Evolutionary conservation across 1,284 basidiomycete species (phyloP).

Genomic region (Cystobasidiaceae sp.): DNA sequence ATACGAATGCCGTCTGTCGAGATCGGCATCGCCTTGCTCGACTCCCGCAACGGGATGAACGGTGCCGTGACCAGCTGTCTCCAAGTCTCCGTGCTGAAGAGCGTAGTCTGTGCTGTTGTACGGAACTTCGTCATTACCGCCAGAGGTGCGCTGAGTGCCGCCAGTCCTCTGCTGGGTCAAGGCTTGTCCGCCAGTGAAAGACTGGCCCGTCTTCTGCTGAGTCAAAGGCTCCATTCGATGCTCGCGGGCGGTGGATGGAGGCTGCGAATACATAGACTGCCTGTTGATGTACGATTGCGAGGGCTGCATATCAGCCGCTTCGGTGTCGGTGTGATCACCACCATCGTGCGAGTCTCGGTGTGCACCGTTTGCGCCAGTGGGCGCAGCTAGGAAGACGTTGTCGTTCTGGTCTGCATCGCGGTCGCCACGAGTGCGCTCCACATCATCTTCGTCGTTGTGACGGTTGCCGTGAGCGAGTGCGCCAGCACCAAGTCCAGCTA

Average conservation of each 20-base stretch:
- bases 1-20: not conserved
- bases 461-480: not conserved
- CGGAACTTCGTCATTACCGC: no score
- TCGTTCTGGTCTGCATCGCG: no score
- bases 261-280: conserved; percentile 14
- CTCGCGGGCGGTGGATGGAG: not conserved
- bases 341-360: no score
- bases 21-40: not conserved
- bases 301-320: conserved; percentile 17
- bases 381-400: no score
- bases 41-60: conserved; percentile 12
- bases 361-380: no score
- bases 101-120: no score
- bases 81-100: no score
- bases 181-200: not conserved
- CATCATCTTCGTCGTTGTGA: not conserved
- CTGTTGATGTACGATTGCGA: conserved; percentile 17
- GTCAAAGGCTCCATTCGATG: not conserved
- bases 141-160: no score
- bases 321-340: conserved; percentile 19
- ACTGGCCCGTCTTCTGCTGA: conserved; percentile 5
- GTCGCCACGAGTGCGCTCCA: no score
- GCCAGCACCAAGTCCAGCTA: no score
- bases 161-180: no score
- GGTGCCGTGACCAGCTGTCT: conserved; percentile 2